Evolutionary conservation across 306 rosid species (phyloP).

Genomic region (Sicyos baderoa): DNA sequence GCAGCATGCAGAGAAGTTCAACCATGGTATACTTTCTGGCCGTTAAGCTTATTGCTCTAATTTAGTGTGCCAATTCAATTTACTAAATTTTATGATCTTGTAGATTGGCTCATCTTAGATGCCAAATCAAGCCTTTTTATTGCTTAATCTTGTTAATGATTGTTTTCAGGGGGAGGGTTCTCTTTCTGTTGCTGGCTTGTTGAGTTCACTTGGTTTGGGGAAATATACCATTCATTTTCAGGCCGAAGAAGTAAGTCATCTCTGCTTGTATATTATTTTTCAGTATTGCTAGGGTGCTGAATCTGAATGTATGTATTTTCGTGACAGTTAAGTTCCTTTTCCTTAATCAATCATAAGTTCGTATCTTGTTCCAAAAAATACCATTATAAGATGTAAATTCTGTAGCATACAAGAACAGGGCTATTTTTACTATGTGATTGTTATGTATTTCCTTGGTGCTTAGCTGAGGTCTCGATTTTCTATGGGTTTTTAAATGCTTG

Average conservation of each 20-base stretch:
- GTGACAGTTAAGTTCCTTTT: not conserved
- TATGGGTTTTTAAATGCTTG: not conserved
- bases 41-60: not conserved
- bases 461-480: not conserved
- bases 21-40: conserved; percentile 25
- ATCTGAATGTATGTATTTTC: not conserved
- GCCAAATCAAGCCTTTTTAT: not conserved
- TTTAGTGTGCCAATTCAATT: conserved; percentile 2
- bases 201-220: conserved; percentile 50
- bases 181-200: conserved; percentile 39
- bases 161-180: conserved; percentile 33
- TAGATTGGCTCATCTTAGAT: conserved; percentile 3
- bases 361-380: not conserved
- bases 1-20: conserved; percentile 27
- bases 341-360: too few relatives aligned
- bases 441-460: not conserved
- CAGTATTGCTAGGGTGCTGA: not conserved
- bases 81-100: not conserved
- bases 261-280: not conserved
- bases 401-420: not conserved
- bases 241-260: conserved; percentile 53
- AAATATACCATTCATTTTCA: conserved; percentile 46
- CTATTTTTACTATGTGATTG: not conserved
- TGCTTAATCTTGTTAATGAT: not conserved
- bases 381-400: not conserved